These are phyloP conservation scores for Colletotrichum kahawae DNA, from an alignment of 2,329 filamentous ascomycete genomes.

Conservation along the genomic window DNA sequence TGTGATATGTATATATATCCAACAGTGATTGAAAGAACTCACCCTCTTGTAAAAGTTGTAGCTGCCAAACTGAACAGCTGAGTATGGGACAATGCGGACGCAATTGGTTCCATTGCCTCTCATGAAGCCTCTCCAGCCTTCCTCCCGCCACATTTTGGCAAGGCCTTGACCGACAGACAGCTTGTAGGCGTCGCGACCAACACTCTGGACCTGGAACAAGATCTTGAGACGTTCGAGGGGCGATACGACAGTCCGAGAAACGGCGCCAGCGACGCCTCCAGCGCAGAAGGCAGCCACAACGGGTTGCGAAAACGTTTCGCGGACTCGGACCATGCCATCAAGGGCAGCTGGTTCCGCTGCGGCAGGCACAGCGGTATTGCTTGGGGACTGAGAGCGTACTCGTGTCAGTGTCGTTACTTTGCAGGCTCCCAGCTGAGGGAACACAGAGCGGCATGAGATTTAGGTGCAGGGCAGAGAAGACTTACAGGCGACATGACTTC, in stretches of 20 bases:
- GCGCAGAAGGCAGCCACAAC: conserved; percentile 92
- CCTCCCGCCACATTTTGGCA: conserved; percentile 94
- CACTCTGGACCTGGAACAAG: conserved; percentile 94
- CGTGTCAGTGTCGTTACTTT: background rate
- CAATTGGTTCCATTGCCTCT: conserved; percentile 98
- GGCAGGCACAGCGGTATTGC: conserved; percentile 2
- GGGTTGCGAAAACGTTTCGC: conserved; percentile 73
- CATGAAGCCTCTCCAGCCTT: conserved; percentile 98
- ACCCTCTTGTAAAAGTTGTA: conserved; percentile 98
- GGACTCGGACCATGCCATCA: conserved; percentile 34
- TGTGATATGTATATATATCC: background rate
- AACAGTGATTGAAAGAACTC: conserved; percentile 22
- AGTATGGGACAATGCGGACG: conserved; percentile 97
- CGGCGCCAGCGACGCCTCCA: conserved; percentile 91
- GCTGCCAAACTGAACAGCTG: conserved; percentile 95
- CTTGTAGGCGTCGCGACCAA: conserved; percentile 89
- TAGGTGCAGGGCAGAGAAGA: background rate
- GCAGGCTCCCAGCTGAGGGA: background rate
- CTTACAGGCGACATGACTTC: conserved; percentile 21
- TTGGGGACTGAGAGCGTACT: background rate
- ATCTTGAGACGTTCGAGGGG: conserved; percentile 97
- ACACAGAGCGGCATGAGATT: background rate
- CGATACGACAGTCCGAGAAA: conserved; percentile 97
- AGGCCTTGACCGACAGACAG: conserved; percentile 88
- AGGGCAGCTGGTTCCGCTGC: background rate